Conservation (phyloP, 352 stramenopile genomes). For the Albugo candida region DNA sequence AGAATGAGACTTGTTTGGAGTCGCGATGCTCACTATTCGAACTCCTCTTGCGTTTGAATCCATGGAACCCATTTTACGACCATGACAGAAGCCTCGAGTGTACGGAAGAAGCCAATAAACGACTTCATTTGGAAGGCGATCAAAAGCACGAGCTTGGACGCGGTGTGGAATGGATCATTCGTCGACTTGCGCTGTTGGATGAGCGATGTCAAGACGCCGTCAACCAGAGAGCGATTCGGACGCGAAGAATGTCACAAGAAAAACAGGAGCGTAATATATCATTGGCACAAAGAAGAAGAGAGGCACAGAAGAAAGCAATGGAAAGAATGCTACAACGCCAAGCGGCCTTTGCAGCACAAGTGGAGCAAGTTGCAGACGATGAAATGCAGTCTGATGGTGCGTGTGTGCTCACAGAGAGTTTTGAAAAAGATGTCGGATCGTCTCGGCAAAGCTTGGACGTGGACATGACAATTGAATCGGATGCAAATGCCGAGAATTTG, state of each 20-base stretch:
- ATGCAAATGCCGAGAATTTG: slow-evolving; percentile 23
- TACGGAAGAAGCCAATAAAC: not conserved
- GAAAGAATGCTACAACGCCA: slow-evolving; percentile 63
- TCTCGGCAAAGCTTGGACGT: not conserved
- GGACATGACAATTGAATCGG: not conserved
- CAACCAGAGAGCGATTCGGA: slow-evolving; percentile 28
- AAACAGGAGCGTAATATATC: slow-evolving; percentile 46
- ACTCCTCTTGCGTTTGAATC: slow-evolving; percentile 49
- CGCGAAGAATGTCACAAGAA: slow-evolving; percentile 33
- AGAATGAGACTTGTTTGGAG: slow-evolving; percentile 10
- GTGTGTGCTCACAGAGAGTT: too few relatives aligned
- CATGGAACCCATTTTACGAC: slow-evolving; percentile 30
- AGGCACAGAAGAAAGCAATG: slow-evolving; percentile 58
- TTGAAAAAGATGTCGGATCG: not conserved
- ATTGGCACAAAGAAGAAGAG: slow-evolving; percentile 33
- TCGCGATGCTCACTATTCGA: slow-evolving; percentile 24
- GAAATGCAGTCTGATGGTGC: not conserved
- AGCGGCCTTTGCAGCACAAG: slow-evolving; percentile 58
- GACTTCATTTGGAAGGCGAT: slow-evolving; percentile 28
- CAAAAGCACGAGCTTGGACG: slow-evolving; percentile 71
- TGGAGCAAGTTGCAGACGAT: slow-evolving; percentile 22
- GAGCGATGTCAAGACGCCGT: slow-evolving; percentile 21
- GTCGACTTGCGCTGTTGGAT: slow-evolving; percentile 32
- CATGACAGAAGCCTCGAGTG: slow-evolving; percentile 31
- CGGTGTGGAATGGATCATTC: slow-evolving; percentile 59